Evolutionary conservation across 2,329 filamentous ascomycete species (phyloP).

Genomic region (Fusarium begoniae): DNA sequence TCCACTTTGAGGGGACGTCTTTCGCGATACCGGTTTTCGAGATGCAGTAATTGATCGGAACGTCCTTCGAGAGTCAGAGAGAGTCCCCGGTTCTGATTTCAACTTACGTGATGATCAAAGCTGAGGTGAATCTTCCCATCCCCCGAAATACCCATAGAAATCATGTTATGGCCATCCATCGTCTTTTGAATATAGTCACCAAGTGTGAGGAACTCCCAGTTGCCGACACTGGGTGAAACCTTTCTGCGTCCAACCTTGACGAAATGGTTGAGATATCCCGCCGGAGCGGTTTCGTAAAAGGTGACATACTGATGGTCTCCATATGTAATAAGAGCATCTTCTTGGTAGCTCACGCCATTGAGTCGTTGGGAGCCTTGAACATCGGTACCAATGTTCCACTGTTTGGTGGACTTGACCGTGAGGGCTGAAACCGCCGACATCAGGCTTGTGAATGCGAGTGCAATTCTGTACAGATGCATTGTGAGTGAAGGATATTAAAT

Average conservation of each 20-base stretch:
- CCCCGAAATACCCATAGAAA: constrained; percentile 31
- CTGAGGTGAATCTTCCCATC: constrained; percentile 32
- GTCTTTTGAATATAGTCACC: constrained; percentile 27
- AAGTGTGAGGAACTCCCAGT: constrained; percentile 25
- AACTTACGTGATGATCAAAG: constrained; percentile 29
- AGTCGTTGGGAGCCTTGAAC: constrained; percentile 24
- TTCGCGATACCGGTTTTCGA: constrained; percentile 13
- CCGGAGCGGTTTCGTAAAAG: constrained; percentile 23
- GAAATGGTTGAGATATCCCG: constrained; percentile 24
- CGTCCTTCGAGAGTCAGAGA: constrained; percentile 12
- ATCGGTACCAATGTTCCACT: constrained; percentile 28
- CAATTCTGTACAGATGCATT: constrained; percentile 2
- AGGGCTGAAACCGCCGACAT: constrained; percentile 7
- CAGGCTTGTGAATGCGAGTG: background rate
- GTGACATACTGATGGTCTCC: constrained; percentile 29
- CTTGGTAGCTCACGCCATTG: constrained; percentile 32
- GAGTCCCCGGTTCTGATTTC: fast-evolving
- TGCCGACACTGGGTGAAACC: background rate
- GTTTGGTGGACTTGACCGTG: constrained; percentile 15
- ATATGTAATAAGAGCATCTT: constrained; percentile 28
- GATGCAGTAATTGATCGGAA: constrained; percentile 25
- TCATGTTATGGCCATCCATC: constrained; percentile 34
- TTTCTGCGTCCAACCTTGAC: constrained; percentile 15
- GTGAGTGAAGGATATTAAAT: background rate
- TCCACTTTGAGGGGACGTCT: constrained; percentile 3